Evolutionary conservation across 2,329 filamentous ascomycete genomes (phyloP), one percentile per base, ranked within the genome.

Genomic region (Decorospora gaudefroyi): DNA sequence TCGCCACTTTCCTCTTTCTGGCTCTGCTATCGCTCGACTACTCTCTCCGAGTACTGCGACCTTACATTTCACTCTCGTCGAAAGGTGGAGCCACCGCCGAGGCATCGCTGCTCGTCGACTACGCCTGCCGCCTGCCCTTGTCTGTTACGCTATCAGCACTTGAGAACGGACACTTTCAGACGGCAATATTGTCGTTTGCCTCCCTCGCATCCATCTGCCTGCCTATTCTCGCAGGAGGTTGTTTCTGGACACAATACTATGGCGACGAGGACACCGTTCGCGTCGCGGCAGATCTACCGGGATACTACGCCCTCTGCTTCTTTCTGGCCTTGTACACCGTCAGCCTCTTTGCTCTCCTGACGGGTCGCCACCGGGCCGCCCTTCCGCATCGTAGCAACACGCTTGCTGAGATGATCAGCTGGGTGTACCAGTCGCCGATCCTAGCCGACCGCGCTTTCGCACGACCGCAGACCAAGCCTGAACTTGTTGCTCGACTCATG

Each of bases 321-420:
- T 81, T 93, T 61, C 80, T 90, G 3, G 75, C 83, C 16, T 70
- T 95, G 16, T 92, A 87, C 70, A 75, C 85, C 8, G 55, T 83
- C n/a, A 83, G 78, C 9, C 75, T 92, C 36, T 64, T 81, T 28
- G 69, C 58, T 36, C 39, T 81, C 4, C 72, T 89, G 43, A 86
- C 86, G 0, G 72, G 75, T 9, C 79, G 87, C 10, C 72, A 75
- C 28, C 74, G 78, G 26, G 82, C 84, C 54, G 75, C 84, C 28
- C 78, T 95, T 1, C 89, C 90, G 0, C 90, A 95, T 64, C 78
- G 78, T 4, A 83, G 88, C 27, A 81, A 78, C 48, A 88, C 81
- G 32, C 76, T 95, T 12, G 87, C 87, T 1, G 89, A 91, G 65
- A 76, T 91, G 15, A 79, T 95, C 56, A 86, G 83, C 62, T 91